These are phyloP conservation scores for Elongisporangium prolatum DNA, from an alignment of 352 stramenopile genomes.

Conservation along the genomic window DNA sequence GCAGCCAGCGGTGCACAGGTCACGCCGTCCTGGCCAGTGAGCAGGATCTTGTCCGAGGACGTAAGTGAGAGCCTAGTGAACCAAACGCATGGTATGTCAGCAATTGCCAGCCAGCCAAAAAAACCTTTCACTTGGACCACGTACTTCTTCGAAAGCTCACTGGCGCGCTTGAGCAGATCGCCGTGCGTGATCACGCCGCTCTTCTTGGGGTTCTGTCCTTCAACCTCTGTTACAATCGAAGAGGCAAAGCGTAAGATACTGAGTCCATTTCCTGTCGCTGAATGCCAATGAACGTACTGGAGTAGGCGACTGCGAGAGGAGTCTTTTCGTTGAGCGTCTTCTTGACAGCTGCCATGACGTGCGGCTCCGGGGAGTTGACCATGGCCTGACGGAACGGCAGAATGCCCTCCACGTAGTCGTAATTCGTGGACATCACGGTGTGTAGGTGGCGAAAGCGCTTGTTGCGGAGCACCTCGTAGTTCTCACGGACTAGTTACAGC, in stretches of 20 bases:
- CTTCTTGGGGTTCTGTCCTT: constrained; percentile 79
- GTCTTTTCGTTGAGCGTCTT: constrained; percentile 68
- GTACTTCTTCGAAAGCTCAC: constrained; percentile 67
- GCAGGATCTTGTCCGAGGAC: constrained; percentile 75
- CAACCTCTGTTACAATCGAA: constrained; percentile 35
- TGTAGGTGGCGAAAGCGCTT: constrained; percentile 80
- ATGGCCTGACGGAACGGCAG: constrained; percentile 78
- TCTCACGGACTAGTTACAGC: constrained; percentile 31
- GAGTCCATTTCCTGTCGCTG: neutral
- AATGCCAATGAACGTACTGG: constrained; percentile 37
- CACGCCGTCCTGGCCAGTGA: constrained; percentile 65
- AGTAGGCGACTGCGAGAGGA: constrained; percentile 70
- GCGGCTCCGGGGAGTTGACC: constrained; percentile 71
- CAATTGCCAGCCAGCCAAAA: neutral
- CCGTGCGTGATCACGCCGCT: constrained; percentile 72
- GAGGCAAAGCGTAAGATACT: neutral
- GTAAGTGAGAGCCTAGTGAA: constrained; percentile 60
- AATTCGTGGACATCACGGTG: constrained; percentile 80
- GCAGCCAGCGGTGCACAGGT: constrained; percentile 73
- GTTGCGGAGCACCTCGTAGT: constrained; percentile 63
- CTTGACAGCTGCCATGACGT: constrained; percentile 49
- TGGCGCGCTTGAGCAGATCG: constrained; percentile 71
- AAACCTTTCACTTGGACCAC: constrained; percentile 4
- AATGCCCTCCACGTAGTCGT: constrained; percentile 65
- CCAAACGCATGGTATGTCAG: neutral